Evolutionary conservation across 2,329 filamentous ascomycete genomes (phyloP).

Genomic region (Bipolaris bicolor): DNA sequence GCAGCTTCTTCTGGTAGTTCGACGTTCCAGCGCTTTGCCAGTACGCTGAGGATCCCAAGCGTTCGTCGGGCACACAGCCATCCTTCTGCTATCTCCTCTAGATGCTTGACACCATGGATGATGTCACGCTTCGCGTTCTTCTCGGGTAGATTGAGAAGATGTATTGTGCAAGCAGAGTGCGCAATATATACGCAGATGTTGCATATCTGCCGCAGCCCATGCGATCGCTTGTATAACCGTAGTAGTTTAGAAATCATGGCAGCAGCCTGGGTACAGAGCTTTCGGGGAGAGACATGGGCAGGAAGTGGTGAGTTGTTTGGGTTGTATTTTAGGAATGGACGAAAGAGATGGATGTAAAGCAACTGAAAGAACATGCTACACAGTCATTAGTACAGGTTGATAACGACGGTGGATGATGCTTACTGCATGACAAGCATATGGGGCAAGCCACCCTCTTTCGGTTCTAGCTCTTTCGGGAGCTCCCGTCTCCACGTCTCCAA

Average conservation of each 20-base stretch:
- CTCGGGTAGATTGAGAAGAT: conserved; percentile 89
- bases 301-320: conserved; percentile 82
- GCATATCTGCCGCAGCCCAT: conserved; percentile 90
- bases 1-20: conserved; percentile 84
- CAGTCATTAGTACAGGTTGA: conserved; percentile 25
- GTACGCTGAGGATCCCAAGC: conserved; percentile 80
- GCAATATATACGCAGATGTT: conserved; percentile 96
- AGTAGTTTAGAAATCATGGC: conserved; percentile 91
- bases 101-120: conserved; percentile 84
- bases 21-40: conserved; percentile 88
- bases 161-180: conserved; percentile 93
- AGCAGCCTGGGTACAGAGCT: conserved; percentile 89
- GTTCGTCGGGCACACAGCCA: conserved; percentile 91
- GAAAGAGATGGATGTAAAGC: conserved; percentile 93
- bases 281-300: conserved; percentile 84
- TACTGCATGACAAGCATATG: conserved; percentile 87
- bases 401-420: conserved; percentile 51
- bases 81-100: conserved; percentile 94
- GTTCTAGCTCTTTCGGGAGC: conserved; percentile 83
- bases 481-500: conserved; percentile 88
- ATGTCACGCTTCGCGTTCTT: conserved; percentile 90
- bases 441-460: conserved; percentile 86
- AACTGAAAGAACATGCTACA: conserved; percentile 95
- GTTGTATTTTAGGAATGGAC: conserved; percentile 91
- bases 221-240: conserved; percentile 89